These are phyloP conservation scores for Fusarium goolgardi DNA, from an alignment of 2,329 filamentous ascomycete genomes.

Conservation along the genomic window DNA sequence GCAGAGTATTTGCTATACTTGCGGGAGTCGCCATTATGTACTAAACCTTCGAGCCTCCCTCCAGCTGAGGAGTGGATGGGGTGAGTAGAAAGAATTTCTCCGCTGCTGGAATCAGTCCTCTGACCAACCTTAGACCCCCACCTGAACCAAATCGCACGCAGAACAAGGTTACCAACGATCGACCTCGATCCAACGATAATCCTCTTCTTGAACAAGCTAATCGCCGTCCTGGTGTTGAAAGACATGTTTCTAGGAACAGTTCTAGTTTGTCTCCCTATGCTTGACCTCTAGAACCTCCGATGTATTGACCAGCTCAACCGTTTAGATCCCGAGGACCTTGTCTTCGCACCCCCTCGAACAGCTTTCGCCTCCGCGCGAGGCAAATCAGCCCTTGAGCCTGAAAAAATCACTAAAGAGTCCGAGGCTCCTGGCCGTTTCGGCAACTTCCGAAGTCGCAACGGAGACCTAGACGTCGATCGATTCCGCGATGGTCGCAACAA, in stretches of 20 bases:
- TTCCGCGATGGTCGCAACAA: constrained; percentile 62
- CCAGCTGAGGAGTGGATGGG: constrained; percentile 97
- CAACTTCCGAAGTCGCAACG: constrained; percentile 63
- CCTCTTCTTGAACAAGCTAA: constrained; percentile 61
- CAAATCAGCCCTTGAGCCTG: constrained; percentile 62
- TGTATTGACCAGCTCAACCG: constrained; percentile 30
- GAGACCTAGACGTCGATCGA: constrained; percentile 64
- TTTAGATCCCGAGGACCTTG: constrained; percentile 79
- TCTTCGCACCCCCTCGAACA: constrained; percentile 85
- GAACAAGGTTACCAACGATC: constrained; percentile 58
- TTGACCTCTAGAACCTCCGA: neutral
- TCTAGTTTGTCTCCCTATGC: constrained; percentile 60
- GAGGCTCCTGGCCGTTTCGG: constrained; percentile 69
- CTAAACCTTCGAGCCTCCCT: constrained; percentile 81
- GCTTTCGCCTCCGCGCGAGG: constrained; percentile 82
- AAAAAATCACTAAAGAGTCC: constrained; percentile 64
- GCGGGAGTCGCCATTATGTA: constrained; percentile 83
- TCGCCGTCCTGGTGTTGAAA: constrained; percentile 64
- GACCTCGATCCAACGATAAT: constrained; percentile 59
- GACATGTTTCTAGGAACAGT: constrained; percentile 66
- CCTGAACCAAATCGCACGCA: constrained; percentile 60
- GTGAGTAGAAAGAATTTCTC: constrained; percentile 61
- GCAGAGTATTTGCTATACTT: constrained; percentile 80
- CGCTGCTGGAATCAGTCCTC: constrained; percentile 34
- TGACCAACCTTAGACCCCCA: constrained; percentile 53